These are phyloP conservation scores for Eimeria maxima DNA, from an alignment of 169 alveolate genomes.

Conservation along the genomic window DNA sequence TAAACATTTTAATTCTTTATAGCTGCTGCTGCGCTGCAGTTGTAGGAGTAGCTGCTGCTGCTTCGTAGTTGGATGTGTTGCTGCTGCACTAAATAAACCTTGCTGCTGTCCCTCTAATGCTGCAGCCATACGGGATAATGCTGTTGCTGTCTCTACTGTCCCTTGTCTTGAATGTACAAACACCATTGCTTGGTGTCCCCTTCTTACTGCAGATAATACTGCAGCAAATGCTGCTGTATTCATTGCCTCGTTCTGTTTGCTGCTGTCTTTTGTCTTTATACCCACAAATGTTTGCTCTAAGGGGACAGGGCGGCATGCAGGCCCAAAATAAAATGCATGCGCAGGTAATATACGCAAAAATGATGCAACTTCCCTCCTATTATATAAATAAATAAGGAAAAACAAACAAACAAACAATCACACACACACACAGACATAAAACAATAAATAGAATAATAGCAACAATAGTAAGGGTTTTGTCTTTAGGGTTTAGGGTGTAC, in stretches of 20 bases:
- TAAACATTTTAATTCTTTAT: slow-evolving; percentile 88
- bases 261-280: slow-evolving; percentile 92
- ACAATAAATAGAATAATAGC: neutral
- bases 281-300: slow-evolving; percentile 97
- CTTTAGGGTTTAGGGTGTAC: too few species aligned
- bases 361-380: slow-evolving; percentile 95
- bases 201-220: slow-evolving; percentile 90
- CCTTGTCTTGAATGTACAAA: slow-evolving; percentile 99
- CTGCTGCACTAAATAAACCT: neutral
- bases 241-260: slow-evolving; percentile 90
- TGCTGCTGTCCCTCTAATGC: neutral
- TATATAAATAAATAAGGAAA: neutral
- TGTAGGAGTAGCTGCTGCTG: neutral
- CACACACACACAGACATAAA: neutral
- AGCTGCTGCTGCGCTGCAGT: neutral
- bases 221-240: slow-evolving; percentile 96
- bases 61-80: neutral
- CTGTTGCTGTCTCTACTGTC: slow-evolving; percentile 97
- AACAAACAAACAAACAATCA: neutral
- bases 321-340: slow-evolving; percentile 85
- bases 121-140: neutral
- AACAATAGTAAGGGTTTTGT: neutral
- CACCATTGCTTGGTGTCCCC: slow-evolving; percentile 96
- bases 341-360: slow-evolving; percentile 94
- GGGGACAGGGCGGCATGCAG: slow-evolving; percentile 97